These are phyloP conservation scores for Magnaporthiopsis incrustans DNA, from an alignment of 2,329 filamentous ascomycete genomes.

Conservation along the genomic window DNA sequence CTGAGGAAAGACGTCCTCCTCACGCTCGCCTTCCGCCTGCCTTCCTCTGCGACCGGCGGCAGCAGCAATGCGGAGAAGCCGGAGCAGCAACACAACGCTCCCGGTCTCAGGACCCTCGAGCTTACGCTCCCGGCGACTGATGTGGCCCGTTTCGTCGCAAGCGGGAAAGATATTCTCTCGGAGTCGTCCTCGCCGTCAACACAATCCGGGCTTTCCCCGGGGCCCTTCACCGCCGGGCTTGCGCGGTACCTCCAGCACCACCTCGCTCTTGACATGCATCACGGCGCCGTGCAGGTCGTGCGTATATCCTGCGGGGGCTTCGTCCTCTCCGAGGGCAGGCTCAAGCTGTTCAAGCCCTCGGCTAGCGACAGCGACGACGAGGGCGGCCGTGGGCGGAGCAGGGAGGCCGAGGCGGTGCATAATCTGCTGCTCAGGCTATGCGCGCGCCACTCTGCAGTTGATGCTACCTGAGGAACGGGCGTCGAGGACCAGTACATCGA, in stretches of 20 bases:
- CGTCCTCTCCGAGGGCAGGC: slow-evolving; percentile 40
- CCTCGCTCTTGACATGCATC: slow-evolving; percentile 45
- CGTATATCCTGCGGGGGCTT: slow-evolving; percentile 51
- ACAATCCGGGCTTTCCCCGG: slow-evolving; percentile 10
- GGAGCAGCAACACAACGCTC: slow-evolving; percentile 6
- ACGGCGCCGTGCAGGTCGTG: slow-evolving; percentile 42
- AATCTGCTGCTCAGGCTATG: slow-evolving; percentile 2
- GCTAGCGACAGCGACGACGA: neutral
- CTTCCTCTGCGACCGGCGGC: slow-evolving; percentile 13
- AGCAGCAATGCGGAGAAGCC: neutral
- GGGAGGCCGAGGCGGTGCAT: slow-evolving; percentile 1
- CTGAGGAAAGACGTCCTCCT: slow-evolving; percentile 39
- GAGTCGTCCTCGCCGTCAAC: neutral
- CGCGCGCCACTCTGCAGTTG: neutral
- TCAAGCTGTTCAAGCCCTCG: slow-evolving; percentile 35
- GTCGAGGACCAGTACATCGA: neutral
- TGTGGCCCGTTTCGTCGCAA: slow-evolving; percentile 35
- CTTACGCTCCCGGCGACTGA: slow-evolving; percentile 43
- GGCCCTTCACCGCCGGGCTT: slow-evolving; percentile 45
- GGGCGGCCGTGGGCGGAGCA: too few relatives aligned
- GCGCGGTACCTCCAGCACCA: slow-evolving; percentile 43
- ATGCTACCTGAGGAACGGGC: neutral
- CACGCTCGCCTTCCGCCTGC: slow-evolving; percentile 41
- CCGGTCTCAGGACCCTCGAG: slow-evolving; percentile 38
- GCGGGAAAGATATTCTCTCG: slow-evolving; percentile 24